Percentiles rank a stretch among this genome's conserved stretches.
phyloP scores from a whole-genome alignment of 345 rosid genomes.

The Kernera saxatilis region DNA sequence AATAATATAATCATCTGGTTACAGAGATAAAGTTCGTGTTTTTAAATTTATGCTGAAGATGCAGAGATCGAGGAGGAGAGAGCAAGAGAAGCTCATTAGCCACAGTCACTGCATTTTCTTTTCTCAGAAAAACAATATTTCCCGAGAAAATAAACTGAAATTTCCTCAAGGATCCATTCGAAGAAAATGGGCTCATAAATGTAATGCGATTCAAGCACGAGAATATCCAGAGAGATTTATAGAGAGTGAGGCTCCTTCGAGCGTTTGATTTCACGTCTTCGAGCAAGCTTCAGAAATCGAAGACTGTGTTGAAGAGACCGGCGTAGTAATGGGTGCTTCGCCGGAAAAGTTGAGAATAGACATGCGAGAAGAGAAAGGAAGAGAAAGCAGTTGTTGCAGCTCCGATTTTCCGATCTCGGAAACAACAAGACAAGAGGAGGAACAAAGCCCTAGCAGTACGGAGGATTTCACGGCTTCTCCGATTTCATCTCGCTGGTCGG shows the following conservation, averaged over 20 bases:
- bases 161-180: background rate
- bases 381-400: constrained; percentile 64
- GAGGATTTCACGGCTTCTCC: constrained; percentile 63
- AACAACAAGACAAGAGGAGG: constrained; percentile 47
- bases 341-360: constrained; percentile 37
- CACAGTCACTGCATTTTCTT: constrained; percentile 25
- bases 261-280: constrained; percentile 35
- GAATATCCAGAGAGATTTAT: background rate
- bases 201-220: constrained; percentile 21
- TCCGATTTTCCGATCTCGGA: constrained; percentile 69
- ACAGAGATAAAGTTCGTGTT: constrained; percentile 18
- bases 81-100: constrained; percentile 12
- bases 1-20: constrained; percentile 25
- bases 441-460: constrained; percentile 52
- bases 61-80: constrained; percentile 14
- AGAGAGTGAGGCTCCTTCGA: constrained; percentile 16
- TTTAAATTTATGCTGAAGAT: constrained; percentile 28
- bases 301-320: constrained; percentile 44
- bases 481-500: constrained; percentile 43
- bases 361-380: constrained; percentile 39
- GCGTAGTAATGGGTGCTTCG: constrained; percentile 23
- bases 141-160: background rate
- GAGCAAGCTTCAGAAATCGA: constrained; percentile 42
- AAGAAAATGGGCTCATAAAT: constrained; percentile 4
- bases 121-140: background rate